Conservation (phyloP, 768 basidiomycete genomes). For the Clitopilus hobsonii region DNA sequence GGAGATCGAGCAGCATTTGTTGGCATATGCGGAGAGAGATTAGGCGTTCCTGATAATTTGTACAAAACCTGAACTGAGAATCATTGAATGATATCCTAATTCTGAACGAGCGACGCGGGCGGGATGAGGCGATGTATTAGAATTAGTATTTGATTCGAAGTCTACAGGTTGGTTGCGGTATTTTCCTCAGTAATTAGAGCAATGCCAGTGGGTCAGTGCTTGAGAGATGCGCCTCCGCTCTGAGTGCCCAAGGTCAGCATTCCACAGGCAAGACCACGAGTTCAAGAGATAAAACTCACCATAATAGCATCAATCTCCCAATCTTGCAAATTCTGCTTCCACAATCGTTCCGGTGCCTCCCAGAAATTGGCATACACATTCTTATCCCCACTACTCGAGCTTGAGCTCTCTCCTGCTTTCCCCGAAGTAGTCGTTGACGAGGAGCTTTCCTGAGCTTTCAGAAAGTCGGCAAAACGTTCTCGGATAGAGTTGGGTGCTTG, state of each 20-base stretch:
- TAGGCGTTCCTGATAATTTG: too few species aligned
- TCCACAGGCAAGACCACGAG: too few species aligned
- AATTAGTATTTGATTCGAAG: neutral
- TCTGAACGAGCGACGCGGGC: neutral
- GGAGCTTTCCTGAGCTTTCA: slow-evolving; percentile 29
- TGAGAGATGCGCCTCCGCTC: slow-evolving; percentile 67
- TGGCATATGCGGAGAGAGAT: slow-evolving; percentile 90
- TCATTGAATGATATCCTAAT: slow-evolving; percentile 6
- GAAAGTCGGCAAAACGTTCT: slow-evolving; percentile 41
- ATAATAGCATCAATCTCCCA: slow-evolving; percentile 62
- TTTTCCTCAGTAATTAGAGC: too few species aligned
- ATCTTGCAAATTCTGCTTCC: slow-evolving; percentile 49
- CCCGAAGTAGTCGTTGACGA: slow-evolving; percentile 8
- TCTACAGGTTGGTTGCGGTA: neutral
- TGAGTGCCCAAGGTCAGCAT: slow-evolving; percentile 18
- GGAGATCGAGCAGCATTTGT: slow-evolving; percentile 75
- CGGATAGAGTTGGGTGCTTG: slow-evolving; percentile 61
- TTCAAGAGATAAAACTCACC: slow-evolving; percentile 49
- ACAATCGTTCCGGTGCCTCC: slow-evolving; percentile 61
- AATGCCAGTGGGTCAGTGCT: too few species aligned
- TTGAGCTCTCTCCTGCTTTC: neutral
- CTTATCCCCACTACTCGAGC: slow-evolving; percentile 4
- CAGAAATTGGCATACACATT: slow-evolving; percentile 45
- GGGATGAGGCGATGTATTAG: neutral
- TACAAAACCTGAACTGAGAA: too few species aligned